Conservation (phyloP, 2,329 filamentous ascomycete genomes). For the Tolypocladium tundrense region DNA sequence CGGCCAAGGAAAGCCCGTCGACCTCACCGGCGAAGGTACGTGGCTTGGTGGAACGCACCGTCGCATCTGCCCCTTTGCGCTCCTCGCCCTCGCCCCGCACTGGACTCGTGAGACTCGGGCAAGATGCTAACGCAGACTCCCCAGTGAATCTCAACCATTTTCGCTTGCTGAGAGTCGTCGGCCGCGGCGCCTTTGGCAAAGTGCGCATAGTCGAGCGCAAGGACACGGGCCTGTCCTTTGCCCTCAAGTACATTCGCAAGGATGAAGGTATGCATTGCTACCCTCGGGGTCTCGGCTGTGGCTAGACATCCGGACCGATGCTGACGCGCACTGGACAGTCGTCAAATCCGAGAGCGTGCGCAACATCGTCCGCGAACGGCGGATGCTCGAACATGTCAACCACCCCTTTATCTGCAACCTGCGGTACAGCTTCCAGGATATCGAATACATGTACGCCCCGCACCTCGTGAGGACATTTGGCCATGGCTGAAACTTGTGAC, state of each 20-base stretch:
- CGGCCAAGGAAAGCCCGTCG: slow-evolving; percentile 85
- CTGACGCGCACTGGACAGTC: slow-evolving; percentile 41
- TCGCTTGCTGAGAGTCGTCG: slow-evolving; percentile 85
- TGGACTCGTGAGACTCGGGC: background rate
- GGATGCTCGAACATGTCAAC: slow-evolving; percentile 97
- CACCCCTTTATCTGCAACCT: slow-evolving; percentile 97
- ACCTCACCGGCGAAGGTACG: slow-evolving; percentile 84
- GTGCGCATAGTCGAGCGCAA: slow-evolving; percentile 97
- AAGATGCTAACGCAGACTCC: slow-evolving; percentile 3
- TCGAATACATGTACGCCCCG: slow-evolving; percentile 83
- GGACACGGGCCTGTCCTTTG: slow-evolving; percentile 87
- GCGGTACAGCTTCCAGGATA: slow-evolving; percentile 97
- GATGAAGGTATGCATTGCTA: slow-evolving; percentile 70
- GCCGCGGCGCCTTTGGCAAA: slow-evolving; percentile 96
- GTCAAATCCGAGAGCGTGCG: slow-evolving; percentile 95
- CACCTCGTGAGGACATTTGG: background rate
- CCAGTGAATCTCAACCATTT: slow-evolving; percentile 96
- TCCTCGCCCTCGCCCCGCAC: background rate
- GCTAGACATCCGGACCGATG: slow-evolving; percentile 3
- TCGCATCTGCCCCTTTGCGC: no score
- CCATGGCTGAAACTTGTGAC: slow-evolving; percentile 3
- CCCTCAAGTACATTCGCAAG: slow-evolving; percentile 96
- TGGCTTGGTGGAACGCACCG: background rate
- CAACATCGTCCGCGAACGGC: slow-evolving; percentile 93
- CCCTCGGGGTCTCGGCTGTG: background rate